Evolutionary conservation across 2,329 filamentous ascomycete genomes (phyloP), one percentile per base, ranked within the genome.

Genomic region (Lithohypha guttulata): DNA sequence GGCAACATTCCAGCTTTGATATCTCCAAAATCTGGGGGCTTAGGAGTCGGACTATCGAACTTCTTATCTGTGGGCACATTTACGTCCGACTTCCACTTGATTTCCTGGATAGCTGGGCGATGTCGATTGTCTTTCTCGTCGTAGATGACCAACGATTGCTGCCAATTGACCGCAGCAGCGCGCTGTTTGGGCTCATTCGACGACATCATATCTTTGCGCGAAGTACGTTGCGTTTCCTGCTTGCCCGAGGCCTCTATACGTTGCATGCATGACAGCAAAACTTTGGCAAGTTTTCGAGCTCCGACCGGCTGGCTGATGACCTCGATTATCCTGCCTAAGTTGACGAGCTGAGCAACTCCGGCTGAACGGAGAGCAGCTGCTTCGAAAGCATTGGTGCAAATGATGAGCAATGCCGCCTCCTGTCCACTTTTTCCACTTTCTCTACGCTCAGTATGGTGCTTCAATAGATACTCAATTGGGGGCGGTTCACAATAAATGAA

Each of bases 231-330:
- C 7, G n/a, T 15, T 6, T n/a, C 17, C 6, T 20, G 17, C 3
- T 18, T 8, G 11, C 17, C 18, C n/a, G 21, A 22, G 11, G n/a
- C 33, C 15, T 39, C 35, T 6, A 46, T 28, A 13, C 47, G 42
- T 39, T 47, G 49, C 44, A 51, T 40, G 34, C 47, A 46, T 14
- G 46, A 42, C 14, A 46, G 35, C 10, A 63, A 49, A 19, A 55
- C 57, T 22, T 56, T 59, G 3, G 60, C 60, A 31, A 64, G 44
- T 32, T 63, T 64, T 37, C 63, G 59, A 6, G 61, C 60, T 1
- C 60, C 61, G 34, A 57, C 62, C 3, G 61, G 61, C 13, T 58
- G 58, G 13, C 56, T 55, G 19, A 62, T 56, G 17, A 63, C 57
- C 34, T 62, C 56, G 7, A 63, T 55, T 2, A 55, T 52, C 11